Evolutionary conservation across 257 asterid genomes (phyloP), one percentile per base, ranked within the genome.

Genomic region (Paraleonurus japonicus): DNA sequence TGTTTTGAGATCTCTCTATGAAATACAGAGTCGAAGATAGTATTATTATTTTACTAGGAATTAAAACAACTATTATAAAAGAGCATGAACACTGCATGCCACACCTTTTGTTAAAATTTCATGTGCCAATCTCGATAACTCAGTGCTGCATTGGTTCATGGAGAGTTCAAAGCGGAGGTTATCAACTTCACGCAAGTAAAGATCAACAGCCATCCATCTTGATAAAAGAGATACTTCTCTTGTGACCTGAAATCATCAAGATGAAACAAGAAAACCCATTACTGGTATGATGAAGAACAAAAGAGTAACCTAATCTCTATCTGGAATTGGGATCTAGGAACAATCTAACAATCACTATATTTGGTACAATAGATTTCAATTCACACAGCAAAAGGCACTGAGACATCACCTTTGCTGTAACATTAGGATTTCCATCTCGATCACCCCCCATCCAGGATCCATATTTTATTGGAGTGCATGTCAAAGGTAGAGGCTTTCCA

Each of bases 401-500:
- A 50, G 57, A 75, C 43, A 66, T 83, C 77, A 87, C 99, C 99
- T 94, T 89, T 78, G 97, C 87, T 2, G 99, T 94, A 77, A 94
- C 99, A 70, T 89, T 94, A 73, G 98, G 99, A 80, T 94, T 94
- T 79, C 99, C 99, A 84, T 94, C 98, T 73, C 98, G 88, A 82
- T 94, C 99, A 23, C 97, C 99, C n/a, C 99, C 99, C 96, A 91
- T 94, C 97, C 99, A 94, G 32, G 99, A 94, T 41, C 99, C 99
- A 84, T 91, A 94, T 83, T 85, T 91, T 82, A 94, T 94, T 9
- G 99, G 99, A 39, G 99, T 94, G 86, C 96, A 85, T 43, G 96
- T 91, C 89, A 91, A 76, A 57, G 97, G 99, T 71, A 94, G 95
- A 54, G 96, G 88, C 79, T 63, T 87, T 76, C 99, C 97, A 51